Conservation (phyloP, 805 yeast species). For the Nakazawaea holstii region DNA sequence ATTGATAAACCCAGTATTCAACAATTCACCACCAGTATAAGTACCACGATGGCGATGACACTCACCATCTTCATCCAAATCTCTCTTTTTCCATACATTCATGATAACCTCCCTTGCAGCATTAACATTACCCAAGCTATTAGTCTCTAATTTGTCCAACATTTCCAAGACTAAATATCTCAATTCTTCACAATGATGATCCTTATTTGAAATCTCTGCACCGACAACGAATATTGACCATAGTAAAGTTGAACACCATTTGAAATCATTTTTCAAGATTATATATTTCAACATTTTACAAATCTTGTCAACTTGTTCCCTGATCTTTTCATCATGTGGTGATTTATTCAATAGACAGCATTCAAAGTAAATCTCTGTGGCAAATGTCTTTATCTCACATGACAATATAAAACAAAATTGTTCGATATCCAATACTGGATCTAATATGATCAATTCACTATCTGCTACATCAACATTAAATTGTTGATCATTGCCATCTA, state of each 20-base stretch:
- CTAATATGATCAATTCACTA: conserved; percentile 5
- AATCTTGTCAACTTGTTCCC: conserved; percentile 15
- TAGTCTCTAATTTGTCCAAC: conserved; percentile 21
- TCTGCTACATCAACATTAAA: not conserved
- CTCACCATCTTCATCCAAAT: conserved; percentile 19
- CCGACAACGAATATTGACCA: conserved; percentile 26
- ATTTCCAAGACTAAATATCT: conserved; percentile 22
- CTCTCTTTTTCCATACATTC: conserved; percentile 27
- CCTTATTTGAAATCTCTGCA: conserved; percentile 21
- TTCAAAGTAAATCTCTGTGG: conserved; percentile 22
- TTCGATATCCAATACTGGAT: conserved; percentile 11
- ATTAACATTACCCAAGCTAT: conserved; percentile 25
- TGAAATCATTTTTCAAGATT: conserved; percentile 22
- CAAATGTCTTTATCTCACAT: conserved; percentile 24
- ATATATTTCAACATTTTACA: conserved; percentile 21
- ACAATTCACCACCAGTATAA: not conserved
- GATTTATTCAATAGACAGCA: conserved; percentile 23
- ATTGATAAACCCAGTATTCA: conserved; percentile 16
- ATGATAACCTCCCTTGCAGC: conserved; percentile 20
- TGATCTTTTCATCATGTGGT: conserved; percentile 19
- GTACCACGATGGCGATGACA: not conserved
- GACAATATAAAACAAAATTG: conserved; percentile 24
- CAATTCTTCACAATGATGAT: conserved; percentile 22
- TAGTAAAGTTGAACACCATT: conserved; percentile 26
- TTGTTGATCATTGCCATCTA: not conserved